Conservation (phyloP, 495 filamentous ascomycete species). For the Tetracladium setigerum region DNA sequence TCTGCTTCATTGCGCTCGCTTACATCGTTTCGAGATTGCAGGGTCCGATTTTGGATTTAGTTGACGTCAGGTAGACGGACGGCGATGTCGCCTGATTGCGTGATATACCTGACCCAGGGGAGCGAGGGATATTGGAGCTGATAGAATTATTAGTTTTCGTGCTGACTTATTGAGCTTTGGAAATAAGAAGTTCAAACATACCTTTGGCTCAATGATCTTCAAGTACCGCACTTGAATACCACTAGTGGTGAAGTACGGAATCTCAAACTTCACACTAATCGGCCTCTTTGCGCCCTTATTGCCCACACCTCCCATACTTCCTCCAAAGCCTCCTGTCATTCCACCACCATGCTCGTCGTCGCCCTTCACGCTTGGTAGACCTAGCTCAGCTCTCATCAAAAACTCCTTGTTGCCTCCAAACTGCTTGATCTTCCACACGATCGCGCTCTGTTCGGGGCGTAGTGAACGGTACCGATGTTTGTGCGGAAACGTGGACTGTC, state of each 20-base stretch:
- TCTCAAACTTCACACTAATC: conserved; percentile 99
- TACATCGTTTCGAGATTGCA: too few species aligned
- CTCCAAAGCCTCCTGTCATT: conserved; percentile 93
- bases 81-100: conserved; percentile 91
- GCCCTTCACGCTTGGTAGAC: conserved; percentile 87
- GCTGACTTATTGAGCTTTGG: conserved; percentile 10
- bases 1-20: too few species aligned
- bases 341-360: conserved; percentile 94
- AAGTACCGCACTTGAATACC: conserved; percentile 97
- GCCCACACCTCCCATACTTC: conserved; percentile 79
- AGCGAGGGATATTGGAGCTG: conserved; percentile 96
- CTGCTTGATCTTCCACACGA: conserved; percentile 99
- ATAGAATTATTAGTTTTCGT: background rate
- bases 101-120: conserved; percentile 98
- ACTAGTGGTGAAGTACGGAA: conserved; percentile 98
- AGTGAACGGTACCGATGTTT: conserved; percentile 96
- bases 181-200: conserved; percentile 33
- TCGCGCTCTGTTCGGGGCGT: conserved; percentile 97
- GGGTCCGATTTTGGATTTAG: conserved; percentile 38
- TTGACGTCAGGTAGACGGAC: conserved; percentile 78
- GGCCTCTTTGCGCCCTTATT: conserved; percentile 86
- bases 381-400: conserved; percentile 97
- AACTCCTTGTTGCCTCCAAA: conserved; percentile 98
- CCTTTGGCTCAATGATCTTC: conserved; percentile 99
- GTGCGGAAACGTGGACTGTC: conserved; percentile 95